Conservation (phyloP, 2,329 filamentous ascomycete genomes). For the Rosellinia necatrix region DNA sequence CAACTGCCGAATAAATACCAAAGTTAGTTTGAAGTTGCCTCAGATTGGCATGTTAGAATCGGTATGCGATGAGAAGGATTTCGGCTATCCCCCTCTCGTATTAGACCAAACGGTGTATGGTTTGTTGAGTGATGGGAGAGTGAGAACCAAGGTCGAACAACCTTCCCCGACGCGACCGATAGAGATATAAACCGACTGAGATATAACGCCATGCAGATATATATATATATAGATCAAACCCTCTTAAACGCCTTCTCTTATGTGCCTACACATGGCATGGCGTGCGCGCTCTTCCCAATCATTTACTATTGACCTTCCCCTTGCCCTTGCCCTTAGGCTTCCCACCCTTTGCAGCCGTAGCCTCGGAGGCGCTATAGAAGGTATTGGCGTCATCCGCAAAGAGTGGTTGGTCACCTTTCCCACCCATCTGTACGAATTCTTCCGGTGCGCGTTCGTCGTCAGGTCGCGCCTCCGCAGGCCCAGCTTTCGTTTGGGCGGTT, state of each 20-base stretch:
- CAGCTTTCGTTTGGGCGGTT: conserved; percentile 47
- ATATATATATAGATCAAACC: conserved; percentile 23
- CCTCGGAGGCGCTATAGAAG: conserved; percentile 52
- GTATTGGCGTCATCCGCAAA: conserved; percentile 67
- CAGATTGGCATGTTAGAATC: neutral
- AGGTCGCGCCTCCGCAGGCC: conserved; percentile 66
- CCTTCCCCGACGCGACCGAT: neutral
- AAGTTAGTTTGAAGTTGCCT: neutral
- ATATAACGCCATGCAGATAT: conserved; percentile 18
- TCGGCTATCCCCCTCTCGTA: neutral
- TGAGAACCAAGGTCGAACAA: neutral
- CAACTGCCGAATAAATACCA: conserved; percentile 7
- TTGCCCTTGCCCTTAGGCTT: conserved; percentile 36
- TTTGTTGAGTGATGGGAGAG: neutral
- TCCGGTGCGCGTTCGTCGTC: conserved; percentile 67
- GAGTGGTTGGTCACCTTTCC: conserved; percentile 80
- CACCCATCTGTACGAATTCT: conserved; percentile 85
- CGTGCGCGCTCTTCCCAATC: neutral
- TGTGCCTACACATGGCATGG: neutral
- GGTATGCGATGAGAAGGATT: neutral
- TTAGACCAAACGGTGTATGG: neutral
- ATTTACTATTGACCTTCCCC: conserved; percentile 30
- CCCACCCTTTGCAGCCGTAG: conserved; percentile 38
- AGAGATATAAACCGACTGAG: conserved; percentile 1
- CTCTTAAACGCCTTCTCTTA: neutral